A percentile compares a stretch with the other conserved stretches of the same genome.
Conservation (phyloP, 108 stramenopile species). For the Parietichytrium sp. region DNA sequence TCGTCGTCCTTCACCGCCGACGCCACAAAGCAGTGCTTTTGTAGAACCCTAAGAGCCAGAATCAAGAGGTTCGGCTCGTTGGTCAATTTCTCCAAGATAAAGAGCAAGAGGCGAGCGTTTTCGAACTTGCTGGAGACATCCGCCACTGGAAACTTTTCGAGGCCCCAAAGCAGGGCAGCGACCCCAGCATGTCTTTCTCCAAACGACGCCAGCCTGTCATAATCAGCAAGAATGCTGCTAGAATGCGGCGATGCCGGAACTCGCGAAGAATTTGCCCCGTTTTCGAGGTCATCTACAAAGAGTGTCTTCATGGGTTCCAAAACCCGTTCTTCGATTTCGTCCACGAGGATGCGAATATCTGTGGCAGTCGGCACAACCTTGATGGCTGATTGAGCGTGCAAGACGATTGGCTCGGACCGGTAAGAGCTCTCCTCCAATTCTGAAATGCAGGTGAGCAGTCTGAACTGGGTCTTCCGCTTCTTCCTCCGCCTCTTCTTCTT, state of each 20-base stretch:
- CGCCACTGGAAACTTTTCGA: background rate
- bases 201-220: too few relatives aligned
- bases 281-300: too few relatives aligned
- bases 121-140: background rate
- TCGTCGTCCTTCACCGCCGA: background rate
- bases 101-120: background rate
- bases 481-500: background rate
- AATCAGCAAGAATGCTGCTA: too few relatives aligned
- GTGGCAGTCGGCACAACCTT: too few relatives aligned
- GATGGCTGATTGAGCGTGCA: too few relatives aligned
- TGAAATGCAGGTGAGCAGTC: background rate
- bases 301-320: too few relatives aligned
- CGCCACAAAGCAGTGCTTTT: background rate
- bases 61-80: background rate
- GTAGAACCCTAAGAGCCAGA: slow-evolving; percentile 5
- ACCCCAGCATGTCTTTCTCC: background rate
- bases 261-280: too few relatives aligned
- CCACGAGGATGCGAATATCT: too few relatives aligned
- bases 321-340: too few relatives aligned
- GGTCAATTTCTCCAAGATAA: background rate
- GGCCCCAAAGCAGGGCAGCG: background rate
- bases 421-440: too few relatives aligned
- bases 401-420: too few relatives aligned
- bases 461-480: background rate
- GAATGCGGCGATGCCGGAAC: too few relatives aligned